Evolutionary conservation across 768 basidiomycete genomes (phyloP).

Genomic region (Leccinum subgranulosum): DNA sequence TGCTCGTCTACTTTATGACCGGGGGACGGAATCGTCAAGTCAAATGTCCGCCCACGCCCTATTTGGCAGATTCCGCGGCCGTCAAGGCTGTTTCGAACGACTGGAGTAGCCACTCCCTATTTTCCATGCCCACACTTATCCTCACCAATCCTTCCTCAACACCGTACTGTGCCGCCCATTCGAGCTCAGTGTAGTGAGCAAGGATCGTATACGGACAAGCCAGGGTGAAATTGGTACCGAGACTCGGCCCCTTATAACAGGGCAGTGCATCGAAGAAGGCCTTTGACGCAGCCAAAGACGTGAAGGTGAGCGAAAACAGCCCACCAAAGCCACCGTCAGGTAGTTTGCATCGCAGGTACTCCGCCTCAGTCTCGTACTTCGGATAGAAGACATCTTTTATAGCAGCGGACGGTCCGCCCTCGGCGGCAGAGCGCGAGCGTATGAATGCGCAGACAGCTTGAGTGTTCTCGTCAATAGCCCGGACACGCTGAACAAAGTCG

Average conservation of each 20-base stretch:
- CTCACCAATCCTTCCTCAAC: slow-evolving; percentile 83
- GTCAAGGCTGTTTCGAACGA: slow-evolving; percentile 64
- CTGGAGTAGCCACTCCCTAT: slow-evolving; percentile 48
- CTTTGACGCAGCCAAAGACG: slow-evolving; percentile 56
- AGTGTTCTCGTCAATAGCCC: slow-evolving; percentile 76
- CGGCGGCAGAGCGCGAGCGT: slow-evolving; percentile 50
- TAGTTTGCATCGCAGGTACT: slow-evolving; percentile 71
- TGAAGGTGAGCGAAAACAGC: slow-evolving; percentile 85
- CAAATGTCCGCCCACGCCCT: neutral
- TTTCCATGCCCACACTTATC: slow-evolving; percentile 91
- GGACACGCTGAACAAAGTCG: slow-evolving; percentile 76
- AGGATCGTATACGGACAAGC: slow-evolving; percentile 92
- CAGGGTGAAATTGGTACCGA: slow-evolving; percentile 95
- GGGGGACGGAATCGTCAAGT: too few relatives aligned
- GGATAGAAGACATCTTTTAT: slow-evolving; percentile 91
- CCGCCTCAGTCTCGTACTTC: slow-evolving; percentile 66
- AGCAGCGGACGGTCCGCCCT: slow-evolving; percentile 37
- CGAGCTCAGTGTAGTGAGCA: slow-evolving; percentile 85
- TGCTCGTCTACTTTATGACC: too few relatives aligned
- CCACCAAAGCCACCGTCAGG: slow-evolving; percentile 70
- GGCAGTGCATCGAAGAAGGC: slow-evolving; percentile 84
- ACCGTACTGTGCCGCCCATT: slow-evolving; percentile 87
- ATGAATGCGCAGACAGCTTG: slow-evolving; percentile 81
- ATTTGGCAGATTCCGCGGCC: slow-evolving; percentile 57
- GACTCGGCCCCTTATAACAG: slow-evolving; percentile 86